Evolutionary conservation across 2,329 filamentous ascomycete species (phyloP).

Genomic region (Talaromyces amestolkiae): DNA sequence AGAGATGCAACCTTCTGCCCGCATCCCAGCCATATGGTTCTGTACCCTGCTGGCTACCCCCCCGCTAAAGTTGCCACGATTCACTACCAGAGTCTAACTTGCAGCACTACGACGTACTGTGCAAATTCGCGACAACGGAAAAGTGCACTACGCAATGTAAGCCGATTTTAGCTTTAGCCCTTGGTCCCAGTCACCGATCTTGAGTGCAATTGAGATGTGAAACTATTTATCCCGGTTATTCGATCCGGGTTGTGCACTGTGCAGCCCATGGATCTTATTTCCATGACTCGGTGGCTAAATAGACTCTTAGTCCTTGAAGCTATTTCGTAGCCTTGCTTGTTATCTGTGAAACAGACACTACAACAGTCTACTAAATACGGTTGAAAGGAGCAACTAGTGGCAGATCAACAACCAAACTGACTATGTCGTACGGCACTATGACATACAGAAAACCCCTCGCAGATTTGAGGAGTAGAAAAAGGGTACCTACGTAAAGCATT

Average conservation of each 20-base stretch:
- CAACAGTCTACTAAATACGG: no score
- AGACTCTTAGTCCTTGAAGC: background rate
- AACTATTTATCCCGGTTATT: background rate
- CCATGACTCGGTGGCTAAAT: slow-evolving; percentile 7
- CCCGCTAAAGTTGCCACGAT: slow-evolving; percentile 15
- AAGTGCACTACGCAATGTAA: background rate
- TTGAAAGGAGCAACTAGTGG: no score
- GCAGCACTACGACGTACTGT: background rate
- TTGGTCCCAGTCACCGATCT: background rate
- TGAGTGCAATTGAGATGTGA: slow-evolving; percentile 9
- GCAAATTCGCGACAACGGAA: background rate
- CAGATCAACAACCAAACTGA: slow-evolving; percentile 1
- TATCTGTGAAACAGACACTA: slow-evolving; percentile 1
- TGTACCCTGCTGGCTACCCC: background rate
- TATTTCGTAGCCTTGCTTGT: slow-evolving; percentile 13
- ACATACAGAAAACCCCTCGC: slow-evolving; percentile 14
- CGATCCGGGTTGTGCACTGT: background rate
- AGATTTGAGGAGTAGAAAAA: slow-evolving; percentile 11
- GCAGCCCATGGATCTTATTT: background rate
- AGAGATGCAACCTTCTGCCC: slow-evolving; percentile 5
- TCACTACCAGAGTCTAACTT: slow-evolving; percentile 12
- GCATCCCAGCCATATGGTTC: slow-evolving; percentile 14
- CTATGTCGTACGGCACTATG: background rate
- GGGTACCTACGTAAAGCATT: slow-evolving; percentile 11
- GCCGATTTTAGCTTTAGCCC: background rate